Evolutionary conservation across 805 yeast genomes (phyloP).

Genomic region (Suhomyces vadensis): DNA sequence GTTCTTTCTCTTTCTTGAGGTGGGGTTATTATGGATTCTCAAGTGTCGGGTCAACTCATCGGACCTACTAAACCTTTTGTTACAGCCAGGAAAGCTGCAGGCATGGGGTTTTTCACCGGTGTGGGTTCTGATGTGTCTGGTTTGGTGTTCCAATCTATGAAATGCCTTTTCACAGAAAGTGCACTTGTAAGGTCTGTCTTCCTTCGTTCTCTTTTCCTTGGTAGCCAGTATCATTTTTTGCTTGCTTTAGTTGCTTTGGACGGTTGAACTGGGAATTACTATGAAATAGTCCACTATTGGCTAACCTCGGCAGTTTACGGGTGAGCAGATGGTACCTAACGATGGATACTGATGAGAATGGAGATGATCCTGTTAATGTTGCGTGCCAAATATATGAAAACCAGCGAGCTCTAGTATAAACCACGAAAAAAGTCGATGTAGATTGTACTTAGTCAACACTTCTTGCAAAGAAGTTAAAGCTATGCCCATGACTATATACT

Average conservation of each 20-base stretch:
- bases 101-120: constrained; percentile 82
- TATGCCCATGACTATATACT: constrained; percentile 1
- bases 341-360: too few species aligned
- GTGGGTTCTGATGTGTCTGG: constrained; percentile 76
- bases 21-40: constrained; percentile 72
- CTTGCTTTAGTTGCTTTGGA: not conserved
- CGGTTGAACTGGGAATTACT: too few species aligned
- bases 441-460: not conserved
- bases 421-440: not conserved
- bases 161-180: constrained; percentile 74
- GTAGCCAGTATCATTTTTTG: constrained; percentile 9
- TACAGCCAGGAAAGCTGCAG: constrained; percentile 72
- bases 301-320: not conserved
- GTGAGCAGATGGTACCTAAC: too few species aligned
- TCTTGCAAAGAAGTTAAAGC: not conserved
- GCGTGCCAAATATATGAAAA: too few species aligned
- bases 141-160: constrained; percentile 75
- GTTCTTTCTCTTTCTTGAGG: constrained; percentile 60
- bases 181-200: constrained; percentile 63
- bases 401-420: too few species aligned
- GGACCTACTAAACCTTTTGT: constrained; percentile 64
- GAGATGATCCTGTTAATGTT: too few species aligned
- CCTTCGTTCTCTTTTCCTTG: constrained; percentile 14
- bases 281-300: not conserved
- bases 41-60: constrained; percentile 76